These are phyloP conservation scores for Auricularia sp. DNA, from an alignment of 768 basidiomycete genomes.

Conservation along the genomic window DNA sequence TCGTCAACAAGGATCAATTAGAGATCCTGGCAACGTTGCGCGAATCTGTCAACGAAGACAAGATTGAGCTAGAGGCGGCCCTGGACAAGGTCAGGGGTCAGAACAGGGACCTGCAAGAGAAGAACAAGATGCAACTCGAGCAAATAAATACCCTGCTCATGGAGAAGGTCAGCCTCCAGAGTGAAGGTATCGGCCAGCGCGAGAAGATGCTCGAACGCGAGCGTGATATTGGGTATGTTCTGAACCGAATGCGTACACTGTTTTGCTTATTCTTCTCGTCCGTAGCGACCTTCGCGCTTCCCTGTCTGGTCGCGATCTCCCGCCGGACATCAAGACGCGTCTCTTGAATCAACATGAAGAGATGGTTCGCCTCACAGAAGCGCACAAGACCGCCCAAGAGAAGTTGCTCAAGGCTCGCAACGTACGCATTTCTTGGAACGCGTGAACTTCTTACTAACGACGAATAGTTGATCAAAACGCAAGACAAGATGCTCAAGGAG, in stretches of 20 bases:
- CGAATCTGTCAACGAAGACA: conserved; percentile 85
- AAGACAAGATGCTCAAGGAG: conserved; percentile 83
- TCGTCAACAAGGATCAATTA: conserved; percentile 89
- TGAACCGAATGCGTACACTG: conserved; percentile 4
- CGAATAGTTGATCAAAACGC: conserved; percentile 71
- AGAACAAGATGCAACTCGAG: conserved; percentile 85
- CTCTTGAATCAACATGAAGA: conserved; percentile 72
- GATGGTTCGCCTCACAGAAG: conserved; percentile 59
- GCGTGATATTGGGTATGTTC: conserved; percentile 64
- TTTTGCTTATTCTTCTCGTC: not conserved
- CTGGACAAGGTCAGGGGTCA: conserved; percentile 52
- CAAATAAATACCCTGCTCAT: conserved; percentile 76
- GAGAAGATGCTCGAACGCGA: conserved; percentile 83
- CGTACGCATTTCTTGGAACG: conserved; percentile 28
- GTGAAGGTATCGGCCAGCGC: conserved; percentile 80
- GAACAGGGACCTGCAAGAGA: conserved; percentile 64
- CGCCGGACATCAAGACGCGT: conserved; percentile 71
- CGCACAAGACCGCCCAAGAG: conserved; percentile 58
- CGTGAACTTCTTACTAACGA: no score
- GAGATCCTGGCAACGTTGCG: conserved; percentile 80
- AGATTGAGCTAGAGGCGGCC: conserved; percentile 62
- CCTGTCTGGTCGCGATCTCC: conserved; percentile 66
- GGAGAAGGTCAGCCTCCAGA: conserved; percentile 86
- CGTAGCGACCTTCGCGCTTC: conserved; percentile 66
- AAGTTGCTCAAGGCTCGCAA: conserved; percentile 73